Conservation (phyloP, 2,329 filamentous ascomycete genomes). For the Stagonosporopsis rhizophila region DNA sequence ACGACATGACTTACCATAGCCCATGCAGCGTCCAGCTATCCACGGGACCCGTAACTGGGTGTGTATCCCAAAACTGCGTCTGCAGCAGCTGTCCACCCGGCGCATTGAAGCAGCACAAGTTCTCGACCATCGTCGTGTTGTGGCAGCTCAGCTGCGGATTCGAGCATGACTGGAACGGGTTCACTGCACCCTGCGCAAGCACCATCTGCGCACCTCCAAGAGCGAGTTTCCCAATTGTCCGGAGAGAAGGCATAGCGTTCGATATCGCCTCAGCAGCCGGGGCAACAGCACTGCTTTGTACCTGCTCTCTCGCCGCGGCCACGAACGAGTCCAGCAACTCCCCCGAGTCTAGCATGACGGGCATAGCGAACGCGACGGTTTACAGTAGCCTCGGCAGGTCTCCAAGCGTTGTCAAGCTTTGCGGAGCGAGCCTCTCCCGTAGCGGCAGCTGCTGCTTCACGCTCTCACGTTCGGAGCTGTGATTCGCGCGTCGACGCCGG, state of each 20-base stretch:
- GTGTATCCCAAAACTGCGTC: conserved; percentile 80
- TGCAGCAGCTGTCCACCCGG: conserved; percentile 74
- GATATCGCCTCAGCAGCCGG: conserved; percentile 32
- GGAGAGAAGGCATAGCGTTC: conserved; percentile 43
- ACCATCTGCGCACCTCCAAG: conserved; percentile 33
- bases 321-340: conserved; percentile 15
- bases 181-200: conserved; percentile 25
- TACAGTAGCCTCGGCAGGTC: conserved; percentile 11
- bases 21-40: conserved; percentile 80
- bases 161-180: conserved; percentile 37
- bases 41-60: conserved; percentile 68
- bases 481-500: conserved; percentile 27
- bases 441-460: conserved; percentile 32
- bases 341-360: conserved; percentile 34
- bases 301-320: conserved; percentile 14
- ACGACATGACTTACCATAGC: conserved; percentile 60
- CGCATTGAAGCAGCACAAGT: conserved; percentile 77
- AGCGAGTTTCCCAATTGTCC: conserved; percentile 47
- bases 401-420: conserved; percentile 38
- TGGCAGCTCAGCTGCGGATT: conserved; percentile 66
- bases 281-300: conserved; percentile 38
- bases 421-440: conserved; percentile 37
- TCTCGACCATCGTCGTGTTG: conserved; percentile 64
- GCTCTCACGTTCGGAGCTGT: conserved; percentile 24
- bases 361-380: conserved; percentile 20